These are phyloP conservation scores for Aspergillus glaucus DNA, from an alignment of 2,329 filamentous ascomycete species.

Conservation along the genomic window DNA sequence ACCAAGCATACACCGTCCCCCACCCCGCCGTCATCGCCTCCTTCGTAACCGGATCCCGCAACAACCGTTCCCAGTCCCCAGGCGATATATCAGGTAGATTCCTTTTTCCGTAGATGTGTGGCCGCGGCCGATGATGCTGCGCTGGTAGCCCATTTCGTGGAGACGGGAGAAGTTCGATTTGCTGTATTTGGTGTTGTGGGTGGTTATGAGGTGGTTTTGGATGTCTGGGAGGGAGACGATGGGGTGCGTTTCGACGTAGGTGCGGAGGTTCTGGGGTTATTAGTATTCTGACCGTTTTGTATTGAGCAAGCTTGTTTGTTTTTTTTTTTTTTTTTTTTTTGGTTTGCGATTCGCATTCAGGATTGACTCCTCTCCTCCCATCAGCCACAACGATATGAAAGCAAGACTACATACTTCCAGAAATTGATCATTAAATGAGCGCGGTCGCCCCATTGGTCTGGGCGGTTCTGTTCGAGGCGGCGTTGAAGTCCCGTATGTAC, in stretches of 20 bases:
- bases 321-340: too few relatives aligned
- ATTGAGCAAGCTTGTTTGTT: background rate
- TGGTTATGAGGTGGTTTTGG: background rate
- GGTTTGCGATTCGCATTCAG: background rate
- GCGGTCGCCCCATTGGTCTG: background rate
- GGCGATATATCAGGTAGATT: background rate
- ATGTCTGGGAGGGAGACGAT: background rate
- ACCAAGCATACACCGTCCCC: background rate
- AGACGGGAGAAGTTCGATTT: background rate
- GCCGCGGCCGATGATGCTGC: background rate
- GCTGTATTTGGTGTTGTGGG: background rate
- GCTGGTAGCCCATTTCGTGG: background rate
- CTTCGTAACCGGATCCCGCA: background rate
- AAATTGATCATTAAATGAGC: background rate
- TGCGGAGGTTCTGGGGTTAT: background rate
- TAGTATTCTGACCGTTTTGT: background rate
- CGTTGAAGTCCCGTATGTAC: background rate
- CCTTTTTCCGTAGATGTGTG: background rate
- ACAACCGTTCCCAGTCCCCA: background rate
- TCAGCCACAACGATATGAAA: background rate
- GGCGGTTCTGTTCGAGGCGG: background rate
- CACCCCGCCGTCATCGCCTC: background rate
- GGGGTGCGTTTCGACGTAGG: background rate
- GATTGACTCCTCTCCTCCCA: background rate
- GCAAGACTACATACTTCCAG: background rate